These are phyloP conservation scores for Tuber aestivum DNA, from an alignment of 495 filamentous ascomycete genomes.

Conservation along the genomic window DNA sequence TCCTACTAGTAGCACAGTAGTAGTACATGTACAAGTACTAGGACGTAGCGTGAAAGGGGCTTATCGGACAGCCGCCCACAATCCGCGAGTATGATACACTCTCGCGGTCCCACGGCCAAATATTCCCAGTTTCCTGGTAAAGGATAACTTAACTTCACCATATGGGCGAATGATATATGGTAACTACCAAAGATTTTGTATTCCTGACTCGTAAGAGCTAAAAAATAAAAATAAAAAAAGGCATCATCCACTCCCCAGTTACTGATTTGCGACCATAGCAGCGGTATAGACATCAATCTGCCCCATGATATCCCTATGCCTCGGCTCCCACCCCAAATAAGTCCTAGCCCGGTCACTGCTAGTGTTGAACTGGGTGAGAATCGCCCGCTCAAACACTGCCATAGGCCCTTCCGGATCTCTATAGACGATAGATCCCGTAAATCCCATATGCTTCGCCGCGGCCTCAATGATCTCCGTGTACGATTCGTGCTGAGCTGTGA, in stretches of 20 bases:
- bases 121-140: not conserved
- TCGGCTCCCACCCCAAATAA: slow-evolving; percentile 14
- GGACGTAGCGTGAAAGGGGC: too few relatives aligned
- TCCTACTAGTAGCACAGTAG: too few relatives aligned
- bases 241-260: not conserved
- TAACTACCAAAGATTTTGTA: not conserved
- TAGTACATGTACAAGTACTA: too few relatives aligned
- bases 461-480: slow-evolving; percentile 2
- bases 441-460: slow-evolving; percentile 7
- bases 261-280: not conserved
- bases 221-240: not conserved
- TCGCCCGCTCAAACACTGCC: slow-evolving; percentile 2
- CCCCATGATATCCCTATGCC: slow-evolving; percentile 12
- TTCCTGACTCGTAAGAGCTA: not conserved
- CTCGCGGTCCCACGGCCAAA: not conserved
- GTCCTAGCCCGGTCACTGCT: slow-evolving; percentile 10
- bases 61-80: not conserved
- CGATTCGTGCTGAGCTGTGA: slow-evolving; percentile 8
- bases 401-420: not conserved
- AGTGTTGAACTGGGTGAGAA: not conserved
- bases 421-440: slow-evolving; percentile 5
- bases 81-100: not conserved
- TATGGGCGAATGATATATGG: not conserved
- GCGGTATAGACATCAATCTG: slow-evolving; percentile 14
- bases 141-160: not conserved